Evolutionary conservation across 2,329 filamentous ascomycete genomes (phyloP).

Genomic region (Chaetomium sp.): DNA sequence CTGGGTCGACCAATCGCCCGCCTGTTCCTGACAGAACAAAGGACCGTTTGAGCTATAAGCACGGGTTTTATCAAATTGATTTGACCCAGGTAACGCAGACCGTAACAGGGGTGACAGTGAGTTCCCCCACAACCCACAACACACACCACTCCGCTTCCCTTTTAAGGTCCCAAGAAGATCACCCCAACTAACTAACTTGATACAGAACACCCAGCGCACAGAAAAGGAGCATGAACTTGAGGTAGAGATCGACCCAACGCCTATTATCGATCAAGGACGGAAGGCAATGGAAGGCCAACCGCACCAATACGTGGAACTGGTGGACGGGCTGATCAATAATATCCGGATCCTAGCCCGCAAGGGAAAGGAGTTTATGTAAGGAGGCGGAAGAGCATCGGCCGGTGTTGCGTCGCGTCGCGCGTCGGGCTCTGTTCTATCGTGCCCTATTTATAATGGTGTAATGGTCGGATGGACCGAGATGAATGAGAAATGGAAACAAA

Average conservation of each 20-base stretch:
- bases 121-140: neutral
- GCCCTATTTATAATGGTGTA: too few relatives aligned
- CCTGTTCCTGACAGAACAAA: constrained; percentile 63
- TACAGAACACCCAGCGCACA: constrained; percentile 33
- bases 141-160: neutral
- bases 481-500: too few relatives aligned
- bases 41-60: constrained; percentile 84
- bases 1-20: constrained; percentile 33
- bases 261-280: constrained; percentile 60
- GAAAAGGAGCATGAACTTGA: constrained; percentile 76
- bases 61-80: constrained; percentile 83
- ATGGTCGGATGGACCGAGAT: too few relatives aligned
- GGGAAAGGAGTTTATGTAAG: constrained; percentile 12
- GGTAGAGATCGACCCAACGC: constrained; percentile 61
- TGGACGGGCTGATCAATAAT: constrained; percentile 72
- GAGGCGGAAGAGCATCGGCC: too few relatives aligned
- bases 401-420: too few relatives aligned
- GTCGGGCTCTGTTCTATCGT: too few relatives aligned
- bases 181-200: neutral
- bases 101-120: constrained; percentile 18
- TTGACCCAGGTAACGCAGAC: constrained; percentile 75
- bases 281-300: constrained; percentile 44
- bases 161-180: neutral
- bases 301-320: constrained; percentile 59
- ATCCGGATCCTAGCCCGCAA: constrained; percentile 48